phyloP scores from a whole-genome alignment of 176 grass and related monocot species.

The Alloteropsis semialata region DNA sequence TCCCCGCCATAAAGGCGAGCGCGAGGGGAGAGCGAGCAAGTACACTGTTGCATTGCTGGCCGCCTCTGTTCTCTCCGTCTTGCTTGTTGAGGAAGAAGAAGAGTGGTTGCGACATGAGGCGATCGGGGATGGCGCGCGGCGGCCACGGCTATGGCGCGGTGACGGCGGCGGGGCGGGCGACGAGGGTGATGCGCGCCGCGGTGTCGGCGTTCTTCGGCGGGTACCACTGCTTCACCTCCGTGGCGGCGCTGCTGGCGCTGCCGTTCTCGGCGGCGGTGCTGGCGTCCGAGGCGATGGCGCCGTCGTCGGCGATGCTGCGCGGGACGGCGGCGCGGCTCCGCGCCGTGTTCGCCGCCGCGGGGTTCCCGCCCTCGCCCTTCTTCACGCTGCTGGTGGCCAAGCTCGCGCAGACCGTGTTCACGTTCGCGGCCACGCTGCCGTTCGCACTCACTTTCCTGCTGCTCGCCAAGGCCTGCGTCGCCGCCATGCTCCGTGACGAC shows the following conservation, averaged over 20 bases:
- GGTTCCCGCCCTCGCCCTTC: conserved; percentile 67
- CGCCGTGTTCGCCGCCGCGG: conserved; percentile 65
- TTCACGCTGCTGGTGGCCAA: conserved; percentile 73
- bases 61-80: not conserved
- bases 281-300: conserved; percentile 33
- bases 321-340: conserved; percentile 47
- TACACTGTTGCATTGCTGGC: conserved; percentile 30
- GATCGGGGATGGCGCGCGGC: not conserved
- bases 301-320: conserved; percentile 20
- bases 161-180: conserved; percentile 48
- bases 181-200: conserved; percentile 46
- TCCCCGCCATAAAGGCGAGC: conserved; percentile 8
- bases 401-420: conserved; percentile 75
- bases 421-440: conserved; percentile 60
- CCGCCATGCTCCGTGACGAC: conserved; percentile 39
- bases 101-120: not conserved
- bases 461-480: conserved; percentile 70
- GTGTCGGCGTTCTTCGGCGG: conserved; percentile 59
- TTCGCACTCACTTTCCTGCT: conserved; percentile 67
- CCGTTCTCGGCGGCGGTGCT: conserved; percentile 62
- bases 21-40: not conserved
- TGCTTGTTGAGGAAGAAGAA: not conserved
- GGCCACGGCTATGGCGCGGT: not conserved
- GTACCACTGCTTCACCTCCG: conserved; percentile 70
- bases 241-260: conserved; percentile 61